Evolutionary conservation across 441 rosid species (phyloP).

Genomic region (Eruca vesicaria): DNA sequence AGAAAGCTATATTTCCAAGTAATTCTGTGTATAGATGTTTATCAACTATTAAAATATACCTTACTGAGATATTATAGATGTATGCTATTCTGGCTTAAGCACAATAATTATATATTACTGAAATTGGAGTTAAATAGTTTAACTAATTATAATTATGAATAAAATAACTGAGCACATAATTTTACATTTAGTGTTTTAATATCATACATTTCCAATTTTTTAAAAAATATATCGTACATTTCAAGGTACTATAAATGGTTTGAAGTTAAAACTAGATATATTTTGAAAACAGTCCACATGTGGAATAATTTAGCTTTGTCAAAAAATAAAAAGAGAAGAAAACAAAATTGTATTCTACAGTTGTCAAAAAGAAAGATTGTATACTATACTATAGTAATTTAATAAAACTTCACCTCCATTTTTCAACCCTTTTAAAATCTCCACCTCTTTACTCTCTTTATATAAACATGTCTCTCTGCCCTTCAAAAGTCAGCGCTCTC

Average conservation of each 20-base stretch:
- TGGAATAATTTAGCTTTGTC: slow-evolving; percentile 18
- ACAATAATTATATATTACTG: background rate
- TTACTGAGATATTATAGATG: background rate
- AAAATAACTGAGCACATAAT: background rate
- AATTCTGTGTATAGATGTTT: background rate
- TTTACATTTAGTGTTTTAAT: no score
- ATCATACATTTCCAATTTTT: no score
- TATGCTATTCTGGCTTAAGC: background rate
- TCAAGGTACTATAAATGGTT: no score
- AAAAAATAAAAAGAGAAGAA: slow-evolving; percentile 2
- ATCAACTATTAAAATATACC: background rate
- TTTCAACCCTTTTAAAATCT: slow-evolving; percentile 9
- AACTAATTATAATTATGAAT: background rate
- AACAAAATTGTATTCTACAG: slow-evolving; percentile 18
- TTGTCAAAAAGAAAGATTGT: no score
- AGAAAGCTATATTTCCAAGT: background rate
- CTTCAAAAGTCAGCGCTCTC: slow-evolving; percentile 90
- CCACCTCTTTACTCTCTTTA: slow-evolving; percentile 23
- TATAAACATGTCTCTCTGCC: slow-evolving; percentile 24
- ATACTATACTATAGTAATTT: background rate
- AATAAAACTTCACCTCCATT: background rate
- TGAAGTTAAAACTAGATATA: no score
- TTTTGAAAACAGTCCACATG: background rate
- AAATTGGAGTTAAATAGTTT: background rate
- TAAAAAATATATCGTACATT: no score